Percentiles rank a stretch among this genome's conserved stretches.
These are phyloP conservation scores for Lasiodiplodia hormozganensis DNA, from an alignment of 2,329 filamentous ascomycete genomes.

Conservation along the genomic window DNA sequence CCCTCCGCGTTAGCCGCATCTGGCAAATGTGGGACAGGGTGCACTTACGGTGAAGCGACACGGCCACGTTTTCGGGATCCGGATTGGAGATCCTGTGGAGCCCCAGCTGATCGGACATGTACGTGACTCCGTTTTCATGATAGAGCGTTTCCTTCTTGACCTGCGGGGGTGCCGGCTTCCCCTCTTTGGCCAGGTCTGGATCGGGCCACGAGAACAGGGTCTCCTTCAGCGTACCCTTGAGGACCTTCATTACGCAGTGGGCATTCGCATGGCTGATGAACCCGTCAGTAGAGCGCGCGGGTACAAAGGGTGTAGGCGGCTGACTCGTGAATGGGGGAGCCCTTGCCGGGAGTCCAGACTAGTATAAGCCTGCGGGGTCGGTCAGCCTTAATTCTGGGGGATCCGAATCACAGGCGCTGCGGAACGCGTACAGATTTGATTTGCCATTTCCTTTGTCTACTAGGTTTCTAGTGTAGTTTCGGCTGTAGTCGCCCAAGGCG, in stretches of 20 bases:
- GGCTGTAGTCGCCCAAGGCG: slow-evolving; percentile 72
- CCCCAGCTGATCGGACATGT: slow-evolving; percentile 89
- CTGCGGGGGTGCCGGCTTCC: slow-evolving; percentile 61
- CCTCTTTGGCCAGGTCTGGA: slow-evolving; percentile 53
- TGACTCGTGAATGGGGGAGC: slow-evolving; percentile 81
- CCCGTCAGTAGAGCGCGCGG: slow-evolving; percentile 18
- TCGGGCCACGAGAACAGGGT: slow-evolving; percentile 79
- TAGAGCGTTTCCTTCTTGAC: slow-evolving; percentile 73
- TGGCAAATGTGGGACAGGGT: slow-evolving; percentile 2
- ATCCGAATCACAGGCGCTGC: slow-evolving; percentile 7
- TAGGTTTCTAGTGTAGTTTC: slow-evolving; percentile 84
- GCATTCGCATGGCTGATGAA: slow-evolving; percentile 64
- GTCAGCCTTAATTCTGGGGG: slow-evolving; percentile 33
- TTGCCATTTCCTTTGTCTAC: slow-evolving; percentile 90
- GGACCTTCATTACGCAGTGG: slow-evolving; percentile 90
- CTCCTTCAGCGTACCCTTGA: slow-evolving; percentile 80
- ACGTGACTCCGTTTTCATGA: slow-evolving; percentile 76
- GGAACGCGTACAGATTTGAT: slow-evolving; percentile 66
- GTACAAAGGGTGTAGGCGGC: slow-evolving; percentile 29
- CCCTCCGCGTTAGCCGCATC: slow-evolving; percentile 18
- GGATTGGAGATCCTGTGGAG: slow-evolving; percentile 83
- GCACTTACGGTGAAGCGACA: slow-evolving; percentile 76
- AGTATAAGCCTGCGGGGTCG: slow-evolving; percentile 70
- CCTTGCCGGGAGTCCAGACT: slow-evolving; percentile 86
- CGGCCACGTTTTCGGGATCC: slow-evolving; percentile 73